Percentiles rank a stretch among this genome's conserved stretches.
Conservation (phyloP, 306 rosid genomes). For the Mucuna pruriens region DNA sequence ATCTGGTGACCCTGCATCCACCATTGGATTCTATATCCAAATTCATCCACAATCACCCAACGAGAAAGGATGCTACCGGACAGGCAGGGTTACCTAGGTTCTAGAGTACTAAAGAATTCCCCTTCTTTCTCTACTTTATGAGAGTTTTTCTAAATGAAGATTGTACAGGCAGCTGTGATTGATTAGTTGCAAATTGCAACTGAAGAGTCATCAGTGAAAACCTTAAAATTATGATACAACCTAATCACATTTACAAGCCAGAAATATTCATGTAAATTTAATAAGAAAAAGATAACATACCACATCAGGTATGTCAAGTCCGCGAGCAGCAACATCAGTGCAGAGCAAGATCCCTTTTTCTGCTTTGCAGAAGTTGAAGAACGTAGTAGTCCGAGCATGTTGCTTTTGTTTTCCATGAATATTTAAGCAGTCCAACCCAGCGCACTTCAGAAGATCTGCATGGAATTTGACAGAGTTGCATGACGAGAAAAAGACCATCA, state of each 20-base stretch:
- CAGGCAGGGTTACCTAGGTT: background rate
- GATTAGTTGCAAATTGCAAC: constrained; percentile 14
- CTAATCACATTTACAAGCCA: background rate
- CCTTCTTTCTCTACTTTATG: background rate
- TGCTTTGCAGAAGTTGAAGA: constrained; percentile 81
- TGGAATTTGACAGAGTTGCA: constrained; percentile 95
- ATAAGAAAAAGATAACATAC: constrained; percentile 46
- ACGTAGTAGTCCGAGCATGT: constrained; percentile 76
- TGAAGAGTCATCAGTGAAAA: background rate
- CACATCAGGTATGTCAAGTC: constrained; percentile 89
- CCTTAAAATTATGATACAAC: background rate
- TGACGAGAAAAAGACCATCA: constrained; percentile 98
- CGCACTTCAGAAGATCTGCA: constrained; percentile 76
- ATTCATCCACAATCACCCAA: constrained; percentile 8
- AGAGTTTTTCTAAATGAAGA: background rate
- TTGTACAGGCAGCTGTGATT: background rate
- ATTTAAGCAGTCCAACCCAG: constrained; percentile 74
- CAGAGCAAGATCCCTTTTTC: constrained; percentile 93
- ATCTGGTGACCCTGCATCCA: background rate
- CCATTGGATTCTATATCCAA: constrained; percentile 1
- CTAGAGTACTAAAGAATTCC: background rate
- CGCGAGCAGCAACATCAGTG: constrained; percentile 99
- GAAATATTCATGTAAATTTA: constrained; percentile 24
- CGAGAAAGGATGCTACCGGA: background rate
- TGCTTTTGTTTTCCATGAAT: constrained; percentile 98